Evolutionary conservation across 768 basidiomycete species (phyloP).

Genomic region (Suillus decipiens): DNA sequence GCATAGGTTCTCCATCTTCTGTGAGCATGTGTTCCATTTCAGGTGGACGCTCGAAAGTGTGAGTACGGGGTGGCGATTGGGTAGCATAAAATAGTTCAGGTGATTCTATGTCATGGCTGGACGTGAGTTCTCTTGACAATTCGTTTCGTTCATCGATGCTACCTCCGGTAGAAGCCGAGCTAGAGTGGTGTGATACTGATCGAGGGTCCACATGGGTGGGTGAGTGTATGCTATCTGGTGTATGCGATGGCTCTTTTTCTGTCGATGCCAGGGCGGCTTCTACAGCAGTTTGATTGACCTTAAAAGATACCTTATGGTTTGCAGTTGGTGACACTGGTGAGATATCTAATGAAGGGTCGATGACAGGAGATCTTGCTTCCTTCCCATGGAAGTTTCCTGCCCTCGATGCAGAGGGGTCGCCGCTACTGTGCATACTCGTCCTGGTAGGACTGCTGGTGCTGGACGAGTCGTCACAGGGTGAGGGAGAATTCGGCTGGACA

Average conservation of each 20-base stretch:
- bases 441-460: conserved; percentile 28
- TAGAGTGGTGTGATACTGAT: conserved; percentile 13
- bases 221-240: conserved; percentile 10
- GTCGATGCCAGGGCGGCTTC: conserved; percentile 38
- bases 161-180: conserved; percentile 15
- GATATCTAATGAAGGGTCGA: conserved; percentile 40
- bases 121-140: conserved; percentile 23
- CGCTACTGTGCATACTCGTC: conserved; percentile 16
- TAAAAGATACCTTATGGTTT: conserved; percentile 19
- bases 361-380: conserved; percentile 27
- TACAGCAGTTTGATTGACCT: conserved; percentile 31
- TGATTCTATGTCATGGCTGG: conserved; percentile 13
- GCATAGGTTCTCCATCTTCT: conserved; percentile 66
- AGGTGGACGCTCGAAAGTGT: conserved; percentile 36
- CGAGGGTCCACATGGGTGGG: conserved; percentile 8
- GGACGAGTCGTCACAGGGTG: conserved; percentile 25
- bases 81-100: conserved; percentile 21
- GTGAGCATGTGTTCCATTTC: conserved; percentile 59
- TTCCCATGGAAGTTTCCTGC: conserved; percentile 16
- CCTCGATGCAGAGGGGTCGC: conserved; percentile 25
- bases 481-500: conserved; percentile 23
- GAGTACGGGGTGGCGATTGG: conserved; percentile 27
- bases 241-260: conserved; percentile 29
- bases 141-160: conserved; percentile 19
- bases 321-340: conserved; percentile 22